Base-by-base conservation (phyloP, 2,329 filamentous ascomycete species). In the Fusarium sp. region DNA sequence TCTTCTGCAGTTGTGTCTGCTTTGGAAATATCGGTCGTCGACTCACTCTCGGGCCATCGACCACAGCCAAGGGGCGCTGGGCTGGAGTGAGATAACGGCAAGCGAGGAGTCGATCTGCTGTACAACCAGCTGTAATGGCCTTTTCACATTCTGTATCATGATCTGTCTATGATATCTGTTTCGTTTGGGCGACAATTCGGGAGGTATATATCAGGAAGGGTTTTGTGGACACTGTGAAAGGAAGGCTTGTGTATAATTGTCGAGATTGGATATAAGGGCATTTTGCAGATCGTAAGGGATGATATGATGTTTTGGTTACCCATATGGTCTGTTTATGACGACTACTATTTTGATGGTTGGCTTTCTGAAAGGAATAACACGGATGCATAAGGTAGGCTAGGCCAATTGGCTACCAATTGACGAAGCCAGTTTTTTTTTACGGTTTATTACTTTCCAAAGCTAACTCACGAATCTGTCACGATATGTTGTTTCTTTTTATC, bases 21-120 rank as follows among this genome's bases (percentile, higher is more conserved):
- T 98, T 99, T 85, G 96, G 96, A 14, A 98, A 97, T 78, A 94
- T 99, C 77, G 96, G 96, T 15, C 87, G 96, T 69, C 87, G 93
- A 68, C 82, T 98, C 71, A 90, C 91, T n/a, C 81, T 89, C 70
- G 86, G 82, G 26, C 79, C 77, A 60, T 80, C 81, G n/a, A 80
- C 81, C 3, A 79, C 76, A 2, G 80, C 76, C n/a, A 82, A 81
- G 63, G 84, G 84, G 5, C 78, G 86, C 44, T 86, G 83, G 85
- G 84, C 80, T 37, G 83, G 81, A n/a, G 74, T 83, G 50, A 79
- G 82, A 71, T 82, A 57, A 77, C 45, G 35, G 32, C 11, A 23
- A 35, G 27, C 23, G 30, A 58, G 45, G 11, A 46, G 23, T 7
- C 23, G 26, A 27, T 45, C 14, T 33, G 23, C 17, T 30, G 18